Conservation (phyloP, 176 grass and related monocot species). For the Eragrostis curvula region DNA sequence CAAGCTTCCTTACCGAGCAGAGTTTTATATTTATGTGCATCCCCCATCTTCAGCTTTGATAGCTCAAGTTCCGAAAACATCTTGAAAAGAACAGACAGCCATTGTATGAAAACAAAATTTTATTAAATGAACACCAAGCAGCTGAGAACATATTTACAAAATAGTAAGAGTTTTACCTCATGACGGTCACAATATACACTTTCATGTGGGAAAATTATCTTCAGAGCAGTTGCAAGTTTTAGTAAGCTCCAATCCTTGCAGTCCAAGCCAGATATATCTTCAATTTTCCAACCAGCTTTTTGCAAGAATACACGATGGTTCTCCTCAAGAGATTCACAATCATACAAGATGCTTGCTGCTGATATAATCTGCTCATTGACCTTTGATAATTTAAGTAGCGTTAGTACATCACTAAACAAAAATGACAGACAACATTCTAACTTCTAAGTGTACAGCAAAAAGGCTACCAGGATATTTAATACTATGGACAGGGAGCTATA, state of each 20-base stretch:
- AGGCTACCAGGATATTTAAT: background rate
- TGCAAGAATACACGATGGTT: background rate
- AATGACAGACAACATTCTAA: no score
- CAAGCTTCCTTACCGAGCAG: no score
- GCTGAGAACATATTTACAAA: background rate
- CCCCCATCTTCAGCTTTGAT: no score
- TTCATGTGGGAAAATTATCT: background rate
- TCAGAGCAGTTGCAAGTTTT: slow-evolving; percentile 31
- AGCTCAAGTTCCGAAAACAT: no score
- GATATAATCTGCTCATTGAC: slow-evolving; percentile 4
- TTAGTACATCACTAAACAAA: background rate
- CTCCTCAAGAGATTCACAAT: slow-evolving; percentile 2
- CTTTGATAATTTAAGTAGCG: background rate
- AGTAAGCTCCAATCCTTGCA: background rate
- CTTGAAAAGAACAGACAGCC: no score
- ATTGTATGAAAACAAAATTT: no score
- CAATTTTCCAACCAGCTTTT: background rate
- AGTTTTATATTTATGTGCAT: no score
- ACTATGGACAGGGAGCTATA: background rate
- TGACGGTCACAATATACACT: background rate
- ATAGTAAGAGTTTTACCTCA: slow-evolving; percentile 28
- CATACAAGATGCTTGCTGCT: background rate
- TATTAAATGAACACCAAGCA: background rate
- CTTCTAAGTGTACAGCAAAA: background rate
- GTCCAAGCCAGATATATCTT: background rate